phyloP scores from a whole-genome alignment of 139 green algal genomes.

The Mychonastes homosphaera region DNA sequence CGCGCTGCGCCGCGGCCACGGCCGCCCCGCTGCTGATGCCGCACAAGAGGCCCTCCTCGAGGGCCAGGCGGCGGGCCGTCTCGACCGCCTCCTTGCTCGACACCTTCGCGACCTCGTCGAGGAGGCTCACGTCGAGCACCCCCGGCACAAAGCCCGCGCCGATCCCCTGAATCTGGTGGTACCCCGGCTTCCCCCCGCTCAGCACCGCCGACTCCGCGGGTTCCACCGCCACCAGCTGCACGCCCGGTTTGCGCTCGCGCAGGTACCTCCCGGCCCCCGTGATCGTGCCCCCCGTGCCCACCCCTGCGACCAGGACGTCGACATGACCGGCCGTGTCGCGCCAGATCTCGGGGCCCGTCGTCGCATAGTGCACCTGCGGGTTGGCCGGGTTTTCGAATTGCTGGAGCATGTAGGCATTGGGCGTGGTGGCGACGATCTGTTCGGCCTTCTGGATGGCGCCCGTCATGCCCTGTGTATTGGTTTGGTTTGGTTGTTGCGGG shows the following conservation, averaged over 20 bases:
- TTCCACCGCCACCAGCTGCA: conserved; percentile 90
- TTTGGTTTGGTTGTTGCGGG: background rate
- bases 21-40: conserved; percentile 72
- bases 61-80: conserved; percentile 77
- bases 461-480: conserved; percentile 53
- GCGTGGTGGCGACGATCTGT: conserved; percentile 54
- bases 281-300: conserved; percentile 97
- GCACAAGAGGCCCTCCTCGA: conserved; percentile 86
- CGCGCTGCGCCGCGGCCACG: conserved; percentile 43
- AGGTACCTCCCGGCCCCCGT: conserved; percentile 75
- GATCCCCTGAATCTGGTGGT: conserved; percentile 91
- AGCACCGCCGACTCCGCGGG: conserved; percentile 83
- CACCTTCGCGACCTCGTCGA: conserved; percentile 64
- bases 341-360: conserved; percentile 90
- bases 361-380: conserved; percentile 42
- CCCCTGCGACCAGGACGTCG: conserved; percentile 87
- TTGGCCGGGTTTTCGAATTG: conserved; percentile 99
- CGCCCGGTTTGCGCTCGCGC: conserved; percentile 68
- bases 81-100: conserved; percentile 68
- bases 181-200: conserved; percentile 69
- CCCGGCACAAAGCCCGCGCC: conserved; percentile 68
- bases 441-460: conserved; percentile 84
- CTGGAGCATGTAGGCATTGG: conserved; percentile 80
- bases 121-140: conserved; percentile 58
- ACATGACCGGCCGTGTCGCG: conserved; percentile 65